phyloP scores from a whole-genome alignment of 768 basidiomycete species.

The Mycena metata region DNA sequence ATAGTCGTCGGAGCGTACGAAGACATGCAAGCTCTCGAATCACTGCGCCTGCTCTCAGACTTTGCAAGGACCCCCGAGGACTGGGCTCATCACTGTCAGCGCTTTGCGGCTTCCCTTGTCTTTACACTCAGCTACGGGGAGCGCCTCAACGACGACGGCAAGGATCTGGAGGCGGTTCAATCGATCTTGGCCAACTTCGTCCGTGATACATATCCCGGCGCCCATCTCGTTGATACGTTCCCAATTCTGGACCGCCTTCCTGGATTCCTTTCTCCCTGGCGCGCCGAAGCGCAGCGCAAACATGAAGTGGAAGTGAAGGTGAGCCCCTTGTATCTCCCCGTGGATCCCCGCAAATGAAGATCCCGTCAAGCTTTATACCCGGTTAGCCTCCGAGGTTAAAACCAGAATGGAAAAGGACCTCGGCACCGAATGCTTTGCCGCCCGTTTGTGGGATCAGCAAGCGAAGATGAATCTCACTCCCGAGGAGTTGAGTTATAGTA shows the following conservation, averaged over 20 bases:
- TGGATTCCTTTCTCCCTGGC: slow-evolving; percentile 1
- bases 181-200: not conserved
- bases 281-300: not conserved
- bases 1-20: slow-evolving; percentile 3
- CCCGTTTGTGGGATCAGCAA: slow-evolving; percentile 16
- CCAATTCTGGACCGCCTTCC: slow-evolving; percentile 7
- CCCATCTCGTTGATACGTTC: slow-evolving; percentile 12
- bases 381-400: not conserved
- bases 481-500: slow-evolving; percentile 14
- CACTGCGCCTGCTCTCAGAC: not conserved
- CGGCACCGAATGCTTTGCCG: slow-evolving; percentile 10
- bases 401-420: not conserved
- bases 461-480: not conserved
- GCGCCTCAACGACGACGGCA: not conserved
- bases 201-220: slow-evolving; percentile 3
- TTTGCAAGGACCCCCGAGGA: not conserved
- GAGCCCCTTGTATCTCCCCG: not conserved
- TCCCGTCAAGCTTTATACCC: not conserved
- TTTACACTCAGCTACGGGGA: slow-evolving; percentile 1
- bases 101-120: not conserved
- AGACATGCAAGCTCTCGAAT: not conserved
- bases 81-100: not conserved
- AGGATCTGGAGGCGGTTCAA: not conserved
- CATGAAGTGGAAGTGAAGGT: not conserved
- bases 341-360: not conserved